These are phyloP conservation scores for Apiosordaria backusii DNA, from an alignment of 495 filamentous ascomycete genomes.

Conservation along the genomic window DNA sequence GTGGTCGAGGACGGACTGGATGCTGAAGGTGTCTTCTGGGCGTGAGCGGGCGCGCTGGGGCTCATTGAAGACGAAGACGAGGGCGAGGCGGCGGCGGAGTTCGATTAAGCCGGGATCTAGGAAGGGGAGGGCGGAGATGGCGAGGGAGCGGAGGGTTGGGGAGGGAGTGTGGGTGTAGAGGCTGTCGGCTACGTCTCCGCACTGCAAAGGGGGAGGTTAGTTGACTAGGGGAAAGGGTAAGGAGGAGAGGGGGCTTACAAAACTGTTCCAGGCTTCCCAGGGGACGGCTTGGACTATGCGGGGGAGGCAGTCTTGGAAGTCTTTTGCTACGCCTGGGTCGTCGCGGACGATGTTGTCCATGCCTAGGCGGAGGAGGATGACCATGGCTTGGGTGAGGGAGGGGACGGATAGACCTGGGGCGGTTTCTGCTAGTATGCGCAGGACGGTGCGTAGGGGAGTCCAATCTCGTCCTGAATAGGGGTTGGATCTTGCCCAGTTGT, in stretches of 20 bases:
- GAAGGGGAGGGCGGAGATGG: conserved; percentile 54
- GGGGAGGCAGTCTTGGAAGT: conserved; percentile 24
- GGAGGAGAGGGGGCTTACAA: conserved; percentile 18
- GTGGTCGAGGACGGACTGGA: conserved; percentile 49
- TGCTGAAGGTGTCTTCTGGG: conserved; percentile 45
- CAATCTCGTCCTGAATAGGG: conserved; percentile 35
- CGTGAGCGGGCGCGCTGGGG: conserved; percentile 41
- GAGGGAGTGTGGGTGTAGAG: conserved; percentile 50
- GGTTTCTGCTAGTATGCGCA: conserved; percentile 33
- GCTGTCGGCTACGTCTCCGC: conserved; percentile 50
- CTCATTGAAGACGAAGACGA: conserved; percentile 63
- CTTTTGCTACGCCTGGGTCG: conserved; percentile 30
- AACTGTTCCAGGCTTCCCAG: conserved; percentile 22
- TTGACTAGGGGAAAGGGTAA: not conserved
- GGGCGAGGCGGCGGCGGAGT: conserved; percentile 68
- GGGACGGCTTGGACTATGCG: conserved; percentile 18
- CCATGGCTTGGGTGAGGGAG: conserved; percentile 26
- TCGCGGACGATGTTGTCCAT: conserved; percentile 47
- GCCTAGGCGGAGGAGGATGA: conserved; percentile 50
- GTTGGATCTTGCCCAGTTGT: conserved; percentile 12
- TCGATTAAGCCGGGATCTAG: conserved; percentile 56
- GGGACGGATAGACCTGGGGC: conserved; percentile 23
- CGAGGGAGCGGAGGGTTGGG: conserved; percentile 47
- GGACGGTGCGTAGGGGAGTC: conserved; percentile 32
- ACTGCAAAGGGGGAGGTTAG: conserved; percentile 43